Percentiles rank a stretch among this genome's conserved stretches.
Conservation (phyloP, 805 yeast species). For the Cyberlindnera euphorbiiphila region DNA sequence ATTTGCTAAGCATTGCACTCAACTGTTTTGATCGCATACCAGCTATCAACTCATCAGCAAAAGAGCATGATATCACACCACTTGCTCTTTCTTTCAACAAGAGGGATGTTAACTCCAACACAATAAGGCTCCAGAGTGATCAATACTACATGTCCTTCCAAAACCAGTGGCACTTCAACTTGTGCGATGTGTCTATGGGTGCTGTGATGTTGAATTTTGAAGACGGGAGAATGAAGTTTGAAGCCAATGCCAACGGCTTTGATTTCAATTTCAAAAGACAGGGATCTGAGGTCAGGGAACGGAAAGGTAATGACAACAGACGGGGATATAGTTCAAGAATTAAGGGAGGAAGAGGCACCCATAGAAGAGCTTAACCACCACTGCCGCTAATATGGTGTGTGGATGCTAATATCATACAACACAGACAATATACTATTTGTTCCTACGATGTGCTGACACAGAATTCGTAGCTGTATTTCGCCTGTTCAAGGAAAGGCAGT, state of each 20-base stretch:
- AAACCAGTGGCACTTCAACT: slow-evolving; percentile 73
- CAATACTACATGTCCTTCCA: slow-evolving; percentile 60
- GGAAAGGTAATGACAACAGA: slow-evolving; percentile 16
- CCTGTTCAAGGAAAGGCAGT: too few species aligned
- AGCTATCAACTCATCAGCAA: slow-evolving; percentile 32
- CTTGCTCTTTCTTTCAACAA: slow-evolving; percentile 37
- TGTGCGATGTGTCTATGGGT: slow-evolving; percentile 59
- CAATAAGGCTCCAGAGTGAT: slow-evolving; percentile 52
- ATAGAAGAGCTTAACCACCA: slow-evolving; percentile 6
- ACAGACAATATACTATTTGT: slow-evolving; percentile 8
- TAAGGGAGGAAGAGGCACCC: slow-evolving; percentile 26
- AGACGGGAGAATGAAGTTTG: slow-evolving; percentile 48
- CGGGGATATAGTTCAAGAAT: slow-evolving; percentile 18
- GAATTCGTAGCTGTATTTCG: too few species aligned
- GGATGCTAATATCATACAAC: slow-evolving; percentile 9
- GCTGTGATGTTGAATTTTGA: slow-evolving; percentile 40
- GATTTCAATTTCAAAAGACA: slow-evolving; percentile 49
- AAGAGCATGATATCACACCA: slow-evolving; percentile 40
- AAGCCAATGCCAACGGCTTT: slow-evolving; percentile 56
- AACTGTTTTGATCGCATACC: slow-evolving; percentile 63
- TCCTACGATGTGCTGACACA: too few species aligned
- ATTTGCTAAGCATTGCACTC: slow-evolving; percentile 50
- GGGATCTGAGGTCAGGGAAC: slow-evolving; percentile 23
- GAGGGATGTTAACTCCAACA: slow-evolving; percentile 38
- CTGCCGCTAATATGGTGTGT: background rate